Evolutionary conservation across 495 filamentous ascomycete genomes (phyloP), one percentile per base, ranked within the genome.

Genomic region (Podospora tetraspora): DNA sequence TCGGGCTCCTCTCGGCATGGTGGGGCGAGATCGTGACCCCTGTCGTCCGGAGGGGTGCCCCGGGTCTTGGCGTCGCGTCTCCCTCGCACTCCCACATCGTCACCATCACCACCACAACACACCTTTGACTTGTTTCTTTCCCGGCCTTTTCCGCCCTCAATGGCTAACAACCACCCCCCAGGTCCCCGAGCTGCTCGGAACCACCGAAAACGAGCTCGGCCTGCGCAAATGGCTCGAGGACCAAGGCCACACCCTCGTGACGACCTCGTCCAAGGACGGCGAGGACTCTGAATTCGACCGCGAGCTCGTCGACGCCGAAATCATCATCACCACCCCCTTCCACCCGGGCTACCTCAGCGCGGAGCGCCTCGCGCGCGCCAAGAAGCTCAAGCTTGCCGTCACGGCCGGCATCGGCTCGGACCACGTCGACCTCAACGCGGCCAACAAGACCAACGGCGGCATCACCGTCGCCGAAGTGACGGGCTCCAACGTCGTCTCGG

Each of bases 271-370:
- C 84, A 99, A 99, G 85, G 95, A 86, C 71, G 92, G 94, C 68
- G 89, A 91, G 82, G 87, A 92, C 87, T 97, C 94, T 63, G 90
- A 83, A 69, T 97, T 99, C 77, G 95, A 99, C 81, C 85, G 92
- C 82, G 92, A 99, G 81, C 85, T 99, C 25, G 93, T 94, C 61
- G 95, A 99, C 77, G 92, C 95, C 67, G 95, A 99, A 79, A 87
- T 99, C 78, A 97, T 99, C 86, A 97, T 99, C 83, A 99, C 95
- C 72, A 99, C 95, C 62, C 95, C 94, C 79, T 99, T 99, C 90
- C 95, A 99, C 84, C 95, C 95, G 61, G 95, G 94, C 69, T 99
- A 99, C 86, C 90, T 99, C 60, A 97, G 92, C 62, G 92, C 92
- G 58, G 95, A 98, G 80, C 94, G 95, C 75, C 89, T 99, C 69